A percentile compares a stretch with the other conserved stretches of the same genome.
These are phyloP conservation scores for Cardamine occulta DNA, from an alignment of 345 rosid species.

Conservation along the genomic window DNA sequence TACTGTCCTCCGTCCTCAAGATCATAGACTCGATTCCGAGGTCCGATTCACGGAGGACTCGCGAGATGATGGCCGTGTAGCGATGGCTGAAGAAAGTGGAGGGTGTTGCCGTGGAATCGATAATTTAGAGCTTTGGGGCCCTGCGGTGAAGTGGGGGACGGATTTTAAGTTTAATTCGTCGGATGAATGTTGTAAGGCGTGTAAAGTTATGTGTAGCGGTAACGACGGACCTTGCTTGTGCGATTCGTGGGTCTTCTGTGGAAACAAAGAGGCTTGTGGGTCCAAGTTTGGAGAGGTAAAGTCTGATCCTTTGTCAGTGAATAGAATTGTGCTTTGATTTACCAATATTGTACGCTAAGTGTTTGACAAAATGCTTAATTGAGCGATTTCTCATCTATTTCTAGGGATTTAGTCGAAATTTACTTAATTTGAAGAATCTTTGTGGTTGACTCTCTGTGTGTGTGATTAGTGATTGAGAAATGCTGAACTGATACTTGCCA, in stretches of 20 bases:
- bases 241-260: slow-evolving; percentile 95
- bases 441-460: not conserved
- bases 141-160: slow-evolving; percentile 97
- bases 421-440: not conserved
- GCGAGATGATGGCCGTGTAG: slow-evolving; percentile 17
- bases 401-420: not conserved
- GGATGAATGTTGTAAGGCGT: slow-evolving; percentile 73
- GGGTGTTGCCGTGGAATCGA: slow-evolving; percentile 86
- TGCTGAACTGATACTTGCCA: slow-evolving; percentile 11
- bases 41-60: slow-evolving; percentile 35
- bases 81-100: slow-evolving; percentile 26
- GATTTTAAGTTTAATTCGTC: slow-evolving; percentile 84
- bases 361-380: slow-evolving; percentile 35
- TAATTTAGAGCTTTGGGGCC: slow-evolving; percentile 94
- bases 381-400: not conserved
- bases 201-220: slow-evolving; percentile 89
- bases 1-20: slow-evolving; percentile 46
- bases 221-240: slow-evolving; percentile 93
- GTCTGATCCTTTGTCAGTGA: slow-evolving; percentile 29
- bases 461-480: slow-evolving; percentile 11
- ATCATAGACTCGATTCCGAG: slow-evolving; percentile 24
- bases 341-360: not conserved
- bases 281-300: slow-evolving; percentile 86
- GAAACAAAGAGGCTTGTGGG: slow-evolving; percentile 73
- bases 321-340: slow-evolving; percentile 6